Evolutionary conservation across 2,329 filamentous ascomycete genomes (phyloP), one percentile per base, ranked within the genome.

Genomic region (Fusarium verrucosum): DNA sequence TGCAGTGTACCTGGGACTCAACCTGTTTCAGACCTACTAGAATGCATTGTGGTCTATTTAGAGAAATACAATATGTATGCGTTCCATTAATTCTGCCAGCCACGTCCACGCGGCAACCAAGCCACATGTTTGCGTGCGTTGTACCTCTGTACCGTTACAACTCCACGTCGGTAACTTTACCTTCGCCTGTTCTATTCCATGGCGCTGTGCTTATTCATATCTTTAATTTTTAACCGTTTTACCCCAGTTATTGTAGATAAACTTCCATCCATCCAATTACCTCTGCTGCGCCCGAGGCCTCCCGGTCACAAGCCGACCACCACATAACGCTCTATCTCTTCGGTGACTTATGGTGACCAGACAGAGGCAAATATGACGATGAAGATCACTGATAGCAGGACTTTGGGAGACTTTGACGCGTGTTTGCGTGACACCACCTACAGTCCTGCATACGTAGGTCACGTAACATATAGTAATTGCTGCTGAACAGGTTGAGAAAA

Each of bases 1-100:
- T 14, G 37, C 10, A 28, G 30, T 45, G 38, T 57, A 35, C 33
- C 54, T 40, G 28, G 35, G 13, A 10, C 38, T 53, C 25, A 10
- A 1, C 0, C 37, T 28, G 52, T 50, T 58, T 58, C 37, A 41
- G 55, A n/a, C 2, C 14, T 58, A 33, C 14, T 58, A 33, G 32
- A 41, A 30, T 16, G 23, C 28, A 6, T 11, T 23, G 8, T 36
- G 17, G 25, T 59, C 57, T 66, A 66, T 66, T 66, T 66, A 26
- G n/a, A 49, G 45, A 33, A 20, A 17, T 33, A n/a, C n/a, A n/a
- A n/a, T n/a, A n/a, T n/a, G n/a, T n/a, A 62, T 30, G 26, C 40
- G 37, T 35, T 9, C 16, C 4, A 11, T 23, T 23, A n/a, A n/a
- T 19, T 25, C 17, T 26, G 61, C 36, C 43, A 63, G 43, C 53